Evolutionary conservation across 768 basidiomycete species (phyloP).

Genomic region (Mycena sanguinolenta): DNA sequence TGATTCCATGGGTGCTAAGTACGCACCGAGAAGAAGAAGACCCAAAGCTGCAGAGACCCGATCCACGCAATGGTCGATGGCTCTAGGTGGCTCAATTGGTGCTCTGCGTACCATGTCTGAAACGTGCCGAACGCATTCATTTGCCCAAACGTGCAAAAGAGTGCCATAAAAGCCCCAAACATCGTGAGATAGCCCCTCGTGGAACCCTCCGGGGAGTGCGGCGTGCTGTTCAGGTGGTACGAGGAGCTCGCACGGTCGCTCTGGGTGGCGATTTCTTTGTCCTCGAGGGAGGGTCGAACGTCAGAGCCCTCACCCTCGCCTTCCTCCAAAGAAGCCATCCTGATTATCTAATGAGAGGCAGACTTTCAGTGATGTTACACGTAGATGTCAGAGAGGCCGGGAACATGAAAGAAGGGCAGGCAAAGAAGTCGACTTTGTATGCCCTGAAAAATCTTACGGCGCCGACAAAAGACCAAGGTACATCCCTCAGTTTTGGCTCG

Average conservation of each 20-base stretch:
- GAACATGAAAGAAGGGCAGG: neutral
- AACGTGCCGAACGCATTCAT: conserved; percentile 82
- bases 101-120: conserved; percentile 73
- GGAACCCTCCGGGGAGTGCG: conserved; percentile 47
- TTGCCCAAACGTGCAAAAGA: conserved; percentile 80
- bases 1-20: neutral
- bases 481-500: too few species aligned
- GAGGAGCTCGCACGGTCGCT: conserved; percentile 34
- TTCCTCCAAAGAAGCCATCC: conserved; percentile 28
- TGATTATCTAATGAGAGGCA: conserved; percentile 31
- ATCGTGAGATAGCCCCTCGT: conserved; percentile 62
- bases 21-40: conserved; percentile 78
- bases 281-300: conserved; percentile 34
- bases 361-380: conserved; percentile 20
- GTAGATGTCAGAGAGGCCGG: conserved; percentile 5
- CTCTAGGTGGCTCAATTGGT: conserved; percentile 67
- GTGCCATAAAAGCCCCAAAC: conserved; percentile 72
- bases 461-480: too few species aligned
- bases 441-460: too few species aligned
- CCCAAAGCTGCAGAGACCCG: conserved; percentile 76
- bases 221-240: conserved; percentile 26
- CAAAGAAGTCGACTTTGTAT: too few species aligned
- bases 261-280: conserved; percentile 31
- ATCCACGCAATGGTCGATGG: conserved; percentile 79
- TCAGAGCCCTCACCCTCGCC: conserved; percentile 34